A percentile compares a stretch with the other conserved stretches of the same genome.
These are phyloP conservation scores for Ophioceras dolichostomum DNA, from an alignment of 2,329 filamentous ascomycete genomes.

Conservation along the genomic window DNA sequence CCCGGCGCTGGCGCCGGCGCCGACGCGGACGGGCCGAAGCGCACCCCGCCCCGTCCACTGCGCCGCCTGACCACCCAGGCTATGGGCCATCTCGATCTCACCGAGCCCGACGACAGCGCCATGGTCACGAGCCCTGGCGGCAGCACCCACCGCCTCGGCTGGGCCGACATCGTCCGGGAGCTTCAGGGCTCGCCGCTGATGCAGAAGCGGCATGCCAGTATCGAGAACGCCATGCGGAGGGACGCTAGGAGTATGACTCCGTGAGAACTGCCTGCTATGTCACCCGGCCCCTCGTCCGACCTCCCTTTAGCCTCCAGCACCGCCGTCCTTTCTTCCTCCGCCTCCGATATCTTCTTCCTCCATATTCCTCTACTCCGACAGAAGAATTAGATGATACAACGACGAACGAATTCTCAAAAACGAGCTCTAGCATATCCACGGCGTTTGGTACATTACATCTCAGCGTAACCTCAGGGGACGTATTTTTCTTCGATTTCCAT, in stretches of 20 bases:
- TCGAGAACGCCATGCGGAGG: constrained; percentile 40
- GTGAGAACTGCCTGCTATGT: neutral
- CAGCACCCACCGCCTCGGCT: constrained; percentile 38
- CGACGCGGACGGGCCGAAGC: constrained; percentile 29
- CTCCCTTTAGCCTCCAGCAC: no score
- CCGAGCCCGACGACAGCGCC: constrained; percentile 37
- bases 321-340: neutral
- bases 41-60: constrained; percentile 34
- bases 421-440: no score
- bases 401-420: no score
- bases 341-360: neutral
- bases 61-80: constrained; percentile 41
- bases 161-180: constrained; percentile 52
- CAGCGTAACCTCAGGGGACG: no score
- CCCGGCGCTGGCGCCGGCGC: constrained; percentile 23
- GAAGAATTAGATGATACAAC: no score
- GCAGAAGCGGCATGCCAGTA: constrained; percentile 49
- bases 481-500: no score
- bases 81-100: constrained; percentile 37
- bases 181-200: constrained; percentile 48
- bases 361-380: no score
- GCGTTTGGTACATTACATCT: no score
- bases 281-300: no score
- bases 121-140: constrained; percentile 36
- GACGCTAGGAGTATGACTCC: constrained; percentile 5